phyloP scores from a whole-genome alignment of 805 yeast genomes.

The Phaffomyces thermotolerans region DNA sequence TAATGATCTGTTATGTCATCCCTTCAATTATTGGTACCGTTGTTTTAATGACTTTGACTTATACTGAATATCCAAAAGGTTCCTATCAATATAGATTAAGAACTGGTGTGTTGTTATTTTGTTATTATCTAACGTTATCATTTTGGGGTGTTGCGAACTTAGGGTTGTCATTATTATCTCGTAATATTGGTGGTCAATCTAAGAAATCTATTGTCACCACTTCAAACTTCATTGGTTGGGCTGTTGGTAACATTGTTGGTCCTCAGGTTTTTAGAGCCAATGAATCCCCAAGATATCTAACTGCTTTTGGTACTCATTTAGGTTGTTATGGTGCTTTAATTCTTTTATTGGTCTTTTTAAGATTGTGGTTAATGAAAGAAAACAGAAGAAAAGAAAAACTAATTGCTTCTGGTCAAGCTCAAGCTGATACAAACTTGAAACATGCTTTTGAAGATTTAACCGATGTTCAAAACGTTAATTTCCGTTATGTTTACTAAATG shows the following conservation, averaged over 20 bases:
- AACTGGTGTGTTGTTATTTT: slow-evolving; percentile 36
- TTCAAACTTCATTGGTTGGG: slow-evolving; percentile 42
- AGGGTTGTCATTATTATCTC: slow-evolving; percentile 41
- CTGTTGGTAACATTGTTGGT: slow-evolving; percentile 47
- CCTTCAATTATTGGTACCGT: slow-evolving; percentile 43
- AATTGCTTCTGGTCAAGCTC: background rate
- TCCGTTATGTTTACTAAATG: slow-evolving; percentile 10
- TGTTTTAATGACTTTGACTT: slow-evolving; percentile 29
- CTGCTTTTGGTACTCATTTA: slow-evolving; percentile 7
- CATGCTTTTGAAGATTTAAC: slow-evolving; percentile 10
- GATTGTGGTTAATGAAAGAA: slow-evolving; percentile 3
- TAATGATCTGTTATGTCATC: slow-evolving; percentile 25
- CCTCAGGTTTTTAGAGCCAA: slow-evolving; percentile 47
- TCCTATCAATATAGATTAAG: slow-evolving; percentile 15
- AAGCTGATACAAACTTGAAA: slow-evolving; percentile 3
- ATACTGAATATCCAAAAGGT: slow-evolving; percentile 2
- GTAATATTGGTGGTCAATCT: slow-evolving; percentile 50
- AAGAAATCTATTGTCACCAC: slow-evolving; percentile 43
- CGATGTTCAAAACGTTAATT: slow-evolving; percentile 12
- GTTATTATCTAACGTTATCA: slow-evolving; percentile 43
- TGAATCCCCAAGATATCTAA: slow-evolving; percentile 40
- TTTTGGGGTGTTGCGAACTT: slow-evolving; percentile 45
- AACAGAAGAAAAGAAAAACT: slow-evolving; percentile 3
- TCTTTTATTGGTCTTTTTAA: background rate
- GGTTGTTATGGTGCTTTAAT: slow-evolving; percentile 6